A percentile compares a stretch with the other conserved stretches of the same genome.
Evolutionary conservation across 345 rosid species (phyloP).

Genomic region (Camelina neglecta): DNA sequence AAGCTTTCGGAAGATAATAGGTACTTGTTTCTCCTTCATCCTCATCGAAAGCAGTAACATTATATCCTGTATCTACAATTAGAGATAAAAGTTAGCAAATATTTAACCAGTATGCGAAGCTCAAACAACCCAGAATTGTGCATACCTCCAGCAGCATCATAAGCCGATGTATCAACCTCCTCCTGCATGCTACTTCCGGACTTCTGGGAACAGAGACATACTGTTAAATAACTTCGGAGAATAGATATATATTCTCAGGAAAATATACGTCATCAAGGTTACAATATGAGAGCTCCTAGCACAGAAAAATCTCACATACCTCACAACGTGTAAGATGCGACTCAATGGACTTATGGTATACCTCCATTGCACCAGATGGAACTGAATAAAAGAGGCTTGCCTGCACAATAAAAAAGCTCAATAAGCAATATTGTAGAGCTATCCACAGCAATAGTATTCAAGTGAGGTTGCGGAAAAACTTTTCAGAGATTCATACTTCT

Average conservation of each 20-base stretch:
- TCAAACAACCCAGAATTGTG: slow-evolving; percentile 31
- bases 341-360: slow-evolving; percentile 81
- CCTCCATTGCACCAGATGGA: slow-evolving; percentile 82
- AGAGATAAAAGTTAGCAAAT: slow-evolving; percentile 37
- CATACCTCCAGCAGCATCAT: slow-evolving; percentile 77
- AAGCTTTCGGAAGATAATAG: slow-evolving; percentile 68
- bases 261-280: slow-evolving; percentile 22
- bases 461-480: slow-evolving; percentile 17
- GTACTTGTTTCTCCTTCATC: slow-evolving; percentile 88
- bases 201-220: slow-evolving; percentile 53
- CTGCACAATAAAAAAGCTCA: slow-evolving; percentile 54
- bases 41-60: slow-evolving; percentile 65
- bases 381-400: slow-evolving; percentile 92
- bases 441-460: slow-evolving; percentile 15
- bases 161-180: slow-evolving; percentile 80
- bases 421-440: slow-evolving; percentile 28
- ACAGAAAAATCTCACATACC: slow-evolving; percentile 35
- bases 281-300: slow-evolving; percentile 30
- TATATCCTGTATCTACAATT: slow-evolving; percentile 67
- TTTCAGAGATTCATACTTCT: slow-evolving; percentile 63
- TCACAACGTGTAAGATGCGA: slow-evolving; percentile 57
- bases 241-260: slow-evolving; percentile 24
- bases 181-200: slow-evolving; percentile 79
- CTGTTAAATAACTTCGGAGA: slow-evolving; percentile 17
- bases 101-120: slow-evolving; percentile 29